Base-by-base conservation (phyloP, 2,329 filamentous ascomycete species). In the Myriosclerotinia duriaeana region DNA sequence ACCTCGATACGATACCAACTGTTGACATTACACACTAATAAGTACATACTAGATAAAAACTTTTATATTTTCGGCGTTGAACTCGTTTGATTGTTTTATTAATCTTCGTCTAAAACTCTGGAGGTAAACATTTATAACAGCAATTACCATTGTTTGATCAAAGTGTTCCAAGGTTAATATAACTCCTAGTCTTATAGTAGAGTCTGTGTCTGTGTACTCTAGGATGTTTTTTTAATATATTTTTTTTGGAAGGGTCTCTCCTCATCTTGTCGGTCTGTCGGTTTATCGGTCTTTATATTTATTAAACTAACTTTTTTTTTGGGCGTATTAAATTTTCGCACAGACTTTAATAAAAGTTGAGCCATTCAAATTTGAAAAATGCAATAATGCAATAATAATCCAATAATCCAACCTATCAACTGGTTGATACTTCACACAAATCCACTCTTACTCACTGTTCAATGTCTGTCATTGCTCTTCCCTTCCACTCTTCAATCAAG, bases 401-500 rank as follows among this genome's bases (percentile, higher is more conserved):
- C 46, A n/a, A n/a, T 3, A 59, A 34, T 53, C 5, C 9, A 11
- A n/a, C 56, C 56, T 50, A 60, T 60, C 56, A 60, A 60, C 20
- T 8, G 0, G n/a, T 17, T 17, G 6, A 60, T 26, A 11, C n/a
- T 46, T 15, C n/a, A 44, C 55, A 60, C 30, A 40, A 22, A 17
- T 26, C 58, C 30, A 50, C 56, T 38, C 56, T 26, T 26, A 26
- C 26, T 26, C 30, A 59, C 42, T 22, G 11, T 34, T 54, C 12
- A 5, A 14, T n/a, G n/a, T 14, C 11, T 15, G 42, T 26, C 54
- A 9, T 58, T 42, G 26, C 26, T 26, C 26, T 26, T 44, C 58
- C 58, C 26, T 26, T 44, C 58, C 58, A 60, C 58, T 50, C 58
- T 60, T 60, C 58, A 17, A 60, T 22, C n/a, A 56, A 22, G 22